Conservation (phyloP, 345 rosid genomes). For the Lenwebbia sp. region DNA sequence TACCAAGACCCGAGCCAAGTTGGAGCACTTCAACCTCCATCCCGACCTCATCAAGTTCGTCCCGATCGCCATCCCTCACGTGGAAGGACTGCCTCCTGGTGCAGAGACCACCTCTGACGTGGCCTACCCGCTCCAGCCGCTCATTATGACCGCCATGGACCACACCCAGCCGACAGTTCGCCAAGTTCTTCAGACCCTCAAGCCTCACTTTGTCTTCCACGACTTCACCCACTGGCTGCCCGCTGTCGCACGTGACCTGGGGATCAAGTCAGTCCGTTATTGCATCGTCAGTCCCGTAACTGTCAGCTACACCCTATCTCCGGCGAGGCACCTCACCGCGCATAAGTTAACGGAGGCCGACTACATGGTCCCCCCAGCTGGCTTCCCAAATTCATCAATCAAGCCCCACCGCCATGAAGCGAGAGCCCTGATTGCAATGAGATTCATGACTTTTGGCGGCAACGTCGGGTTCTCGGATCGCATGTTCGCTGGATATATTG, state of each 20-base stretch:
- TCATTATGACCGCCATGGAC: slow-evolving; percentile 24
- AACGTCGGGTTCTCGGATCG: slow-evolving; percentile 12
- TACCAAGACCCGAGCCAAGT: slow-evolving; percentile 14
- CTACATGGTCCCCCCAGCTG: slow-evolving; percentile 5
- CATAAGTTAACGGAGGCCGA: background rate
- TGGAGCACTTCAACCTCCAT: slow-evolving; percentile 17
- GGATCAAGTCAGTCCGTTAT: slow-evolving; percentile 14
- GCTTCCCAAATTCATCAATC: slow-evolving; percentile 18
- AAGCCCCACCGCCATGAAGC: slow-evolving; percentile 16
- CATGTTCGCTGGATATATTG: background rate
- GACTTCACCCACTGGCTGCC: slow-evolving; percentile 36
- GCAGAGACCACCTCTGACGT: slow-evolving; percentile 17
- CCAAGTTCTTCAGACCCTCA: slow-evolving; percentile 1
- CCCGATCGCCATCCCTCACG: slow-evolving; percentile 26
- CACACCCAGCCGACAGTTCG: slow-evolving; percentile 1
- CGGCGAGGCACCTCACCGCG: background rate
- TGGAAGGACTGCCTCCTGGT: slow-evolving; percentile 24
- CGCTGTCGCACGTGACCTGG: background rate
- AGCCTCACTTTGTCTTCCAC: slow-evolving; percentile 21
- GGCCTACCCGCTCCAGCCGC: slow-evolving; percentile 1
- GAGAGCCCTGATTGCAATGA: background rate
- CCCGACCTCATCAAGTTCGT: slow-evolving; percentile 27
- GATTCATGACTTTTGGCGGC: background rate
- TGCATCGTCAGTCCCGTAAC: slow-evolving; percentile 8
- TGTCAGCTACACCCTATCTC: slow-evolving; percentile 8